Percentiles rank a stretch among this genome's conserved stretches.
phyloP scores from a whole-genome alignment of 805 yeast species.

The Suhomyces vadensis region DNA sequence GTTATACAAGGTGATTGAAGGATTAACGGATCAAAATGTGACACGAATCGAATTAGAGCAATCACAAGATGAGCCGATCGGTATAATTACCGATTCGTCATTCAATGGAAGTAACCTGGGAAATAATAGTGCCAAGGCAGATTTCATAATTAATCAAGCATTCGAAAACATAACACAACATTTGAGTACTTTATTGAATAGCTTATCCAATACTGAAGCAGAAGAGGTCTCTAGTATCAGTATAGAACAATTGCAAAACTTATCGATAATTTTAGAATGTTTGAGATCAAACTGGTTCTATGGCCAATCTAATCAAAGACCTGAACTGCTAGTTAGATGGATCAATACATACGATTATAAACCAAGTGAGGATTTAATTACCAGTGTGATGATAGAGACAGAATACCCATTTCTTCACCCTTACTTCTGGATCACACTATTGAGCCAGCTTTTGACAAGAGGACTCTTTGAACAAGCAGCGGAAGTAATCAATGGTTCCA shows the following conservation, averaged over 20 bases:
- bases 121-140: neutral
- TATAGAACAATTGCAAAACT: conserved; percentile 37
- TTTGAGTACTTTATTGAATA: neutral
- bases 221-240: conserved; percentile 9
- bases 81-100: conserved; percentile 18
- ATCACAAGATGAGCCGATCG: conserved; percentile 30
- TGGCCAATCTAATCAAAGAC: conserved; percentile 37
- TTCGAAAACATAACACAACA: conserved; percentile 1
- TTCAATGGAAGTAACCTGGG: neutral
- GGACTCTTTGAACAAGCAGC: conserved; percentile 62
- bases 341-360: conserved; percentile 67
- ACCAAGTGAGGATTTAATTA: conserved; percentile 55
- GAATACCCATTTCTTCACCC: conserved; percentile 50
- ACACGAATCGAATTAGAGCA: conserved; percentile 15
- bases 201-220: conserved; percentile 18
- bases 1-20: conserved; percentile 54
- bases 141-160: neutral
- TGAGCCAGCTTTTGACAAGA: conserved; percentile 57
- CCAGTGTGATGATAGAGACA: conserved; percentile 44
- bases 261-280: conserved; percentile 56
- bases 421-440: conserved; percentile 61
- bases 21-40: conserved; percentile 20
- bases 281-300: conserved; percentile 53
- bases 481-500: conserved; percentile 45
- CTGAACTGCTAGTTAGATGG: conserved; percentile 57